Evolutionary conservation across 352 stramenopile genomes (phyloP).

Genomic region (Phytophthora multivora): DNA sequence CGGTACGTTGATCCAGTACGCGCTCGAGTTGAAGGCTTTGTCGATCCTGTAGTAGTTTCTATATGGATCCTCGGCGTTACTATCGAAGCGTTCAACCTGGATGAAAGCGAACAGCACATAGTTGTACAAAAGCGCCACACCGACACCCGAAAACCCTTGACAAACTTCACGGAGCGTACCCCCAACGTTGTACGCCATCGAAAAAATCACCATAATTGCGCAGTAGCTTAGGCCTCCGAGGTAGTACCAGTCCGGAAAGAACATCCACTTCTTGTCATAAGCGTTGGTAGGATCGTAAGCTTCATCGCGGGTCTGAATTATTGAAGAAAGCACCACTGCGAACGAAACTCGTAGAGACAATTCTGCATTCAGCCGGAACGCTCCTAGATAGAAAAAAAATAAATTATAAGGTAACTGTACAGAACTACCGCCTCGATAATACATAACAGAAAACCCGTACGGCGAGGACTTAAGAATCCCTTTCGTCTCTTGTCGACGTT

Average conservation of each 20-base stretch:
- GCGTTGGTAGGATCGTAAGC: constrained; percentile 32
- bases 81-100: constrained; percentile 39
- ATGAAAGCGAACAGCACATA: constrained; percentile 57
- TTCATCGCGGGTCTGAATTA: constrained; percentile 56
- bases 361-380: constrained; percentile 42
- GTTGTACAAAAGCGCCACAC: constrained; percentile 69
- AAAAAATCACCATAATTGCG: constrained; percentile 73
- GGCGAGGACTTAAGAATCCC: constrained; percentile 26
- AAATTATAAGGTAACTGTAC: neutral
- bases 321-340: constrained; percentile 61
- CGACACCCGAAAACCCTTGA: constrained; percentile 68
- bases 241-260: constrained; percentile 34
- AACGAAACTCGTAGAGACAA: constrained; percentile 58
- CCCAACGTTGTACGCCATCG: constrained; percentile 67
- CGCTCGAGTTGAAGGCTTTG: constrained; percentile 49
- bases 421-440: neutral
- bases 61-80: constrained; percentile 18
- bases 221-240: constrained; percentile 73
- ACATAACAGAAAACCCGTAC: too few species aligned
- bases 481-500: constrained; percentile 21
- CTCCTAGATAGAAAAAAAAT: constrained; percentile 19
- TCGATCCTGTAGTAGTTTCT: constrained; percentile 52
- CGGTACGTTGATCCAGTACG: constrained; percentile 57
- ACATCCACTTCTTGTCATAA: constrained; percentile 44
- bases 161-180: constrained; percentile 66